Evolutionary conservation across 176 grass and related monocot species (phyloP), one percentile per base, ranked within the genome.

Genomic region (Juncus inflexus): DNA sequence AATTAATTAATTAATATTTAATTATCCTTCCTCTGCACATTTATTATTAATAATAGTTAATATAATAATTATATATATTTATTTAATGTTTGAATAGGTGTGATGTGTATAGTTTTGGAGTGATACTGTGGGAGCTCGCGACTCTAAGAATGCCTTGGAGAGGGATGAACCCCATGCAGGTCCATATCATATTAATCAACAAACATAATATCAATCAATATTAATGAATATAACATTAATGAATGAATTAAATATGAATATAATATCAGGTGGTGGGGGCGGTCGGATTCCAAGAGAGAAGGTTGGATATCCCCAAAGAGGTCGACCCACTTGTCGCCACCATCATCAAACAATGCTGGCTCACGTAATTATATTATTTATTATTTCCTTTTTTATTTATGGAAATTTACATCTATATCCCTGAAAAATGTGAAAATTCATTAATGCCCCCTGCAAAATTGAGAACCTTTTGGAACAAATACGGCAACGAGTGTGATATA

Each of bases 151-250:
- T 92, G 94, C 94, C 94, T 42, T 99, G 94, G 94, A 36, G 70
- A 59, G 94, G 94, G 66, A 99, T 99, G 94, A 99, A 99, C 71
- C 94, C 83, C 16, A 99, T 99, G 94, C 94, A 99, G 66, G 19
- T 28, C 19, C 19, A 28, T 28, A 28, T 28, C 19, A 28, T 28
- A 28, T 28, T 28, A 28, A 28, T 28, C 19, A 28, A 28, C 19
- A 28, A 28, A 28, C 19, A 28, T 28, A 28, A 28, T 28, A 28
- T 28, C 19, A 28, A 28, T 28, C 19, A 1, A 28, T 28, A 28
- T 28, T 28, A 28, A 28, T 28, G 19, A 28, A 28, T 28, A 28
- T 28, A 28, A 28, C 1, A 28, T 28, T 28, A 28, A 28, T 28
- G 19, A 28, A 28, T 28, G 19, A 28, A 28, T 28, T 28, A 28